Base-by-base conservation (phyloP, 2,329 filamentous ascomycete species). In the Myotisia sp. region DNA sequence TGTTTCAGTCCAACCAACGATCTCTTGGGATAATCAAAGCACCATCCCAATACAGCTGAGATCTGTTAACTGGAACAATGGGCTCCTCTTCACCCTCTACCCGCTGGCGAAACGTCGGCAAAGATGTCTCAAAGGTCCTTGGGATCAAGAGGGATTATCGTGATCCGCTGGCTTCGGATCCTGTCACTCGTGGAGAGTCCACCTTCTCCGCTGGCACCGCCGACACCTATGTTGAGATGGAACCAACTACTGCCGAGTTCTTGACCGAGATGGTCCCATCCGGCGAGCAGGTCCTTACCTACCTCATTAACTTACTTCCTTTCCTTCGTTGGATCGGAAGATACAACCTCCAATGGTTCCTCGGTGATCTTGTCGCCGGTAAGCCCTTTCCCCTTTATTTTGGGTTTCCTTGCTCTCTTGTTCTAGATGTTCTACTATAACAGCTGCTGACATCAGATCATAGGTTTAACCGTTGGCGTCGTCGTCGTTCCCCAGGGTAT, bases 401-500 rank as follows among this genome's bases (percentile, higher is more conserved):
- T 41, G 28, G 31, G 3, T 18, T 20, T n/a, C 14, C 29, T 6
- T 19, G 3, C 7, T 31, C 2, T 23, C 12, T n/a, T 5, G 16
- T 12, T n/a, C 7, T 14, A 14, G 12, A 23, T 27, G 3, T 55
- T 26, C 20, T 17, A 21, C 33, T n/a, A 29, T 33, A 12, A 6
- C n/a, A 18, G 6, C 9, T 28, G 13, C 39, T 42, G 31, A 46
- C 20, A 24, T 9, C 14, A 28, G 32, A 6, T 33, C 22, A 6
- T 31, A 74, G 70, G 73, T 62, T 67, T 81, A 40, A 82, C 77
- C 3, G 74, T 81, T 33, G 79, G 79, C 26, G 69, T 77, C 33
- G 79, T 85, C 16, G 85, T 94, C 17, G 82, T 95, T n/a, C 87
- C 87, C 4, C 87, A 95, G 54, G 79, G 84, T 42, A 94, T 95